Percentiles rank a stretch among this genome's conserved stretches.
Evolutionary conservation across 2,329 filamentous ascomycete species (phyloP).

Genomic region (Colletotrichum kahawae): DNA sequence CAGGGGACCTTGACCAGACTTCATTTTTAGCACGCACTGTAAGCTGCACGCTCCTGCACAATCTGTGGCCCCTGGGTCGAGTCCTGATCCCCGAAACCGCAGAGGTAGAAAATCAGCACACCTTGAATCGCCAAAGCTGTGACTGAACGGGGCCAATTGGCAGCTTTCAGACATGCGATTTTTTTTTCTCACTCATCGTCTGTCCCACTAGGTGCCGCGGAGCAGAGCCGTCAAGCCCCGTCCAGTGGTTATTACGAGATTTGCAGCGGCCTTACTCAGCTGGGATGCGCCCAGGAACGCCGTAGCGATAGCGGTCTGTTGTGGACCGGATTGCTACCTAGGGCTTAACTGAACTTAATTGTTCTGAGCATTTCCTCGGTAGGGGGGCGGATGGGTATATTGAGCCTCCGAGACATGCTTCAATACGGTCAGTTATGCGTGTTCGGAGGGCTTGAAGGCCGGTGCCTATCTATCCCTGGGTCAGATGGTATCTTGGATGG

Average conservation of each 20-base stretch:
- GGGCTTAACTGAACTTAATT: neutral
- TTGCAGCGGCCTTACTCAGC: slow-evolving; percentile 16
- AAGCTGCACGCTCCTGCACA: neutral
- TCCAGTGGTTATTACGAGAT: slow-evolving; percentile 14
- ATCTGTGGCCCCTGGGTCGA: neutral
- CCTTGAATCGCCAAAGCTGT: neutral
- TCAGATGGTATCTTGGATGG: neutral
- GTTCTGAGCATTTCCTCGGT: neutral
- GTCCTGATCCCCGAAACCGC: slow-evolving; percentile 3
- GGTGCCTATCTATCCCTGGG: neutral
- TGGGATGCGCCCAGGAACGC: slow-evolving; percentile 2
- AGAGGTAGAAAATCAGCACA: neutral
- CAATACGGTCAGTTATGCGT: neutral
- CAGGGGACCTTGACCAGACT: neutral
- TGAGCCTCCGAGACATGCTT: neutral
- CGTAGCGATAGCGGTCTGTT: neutral
- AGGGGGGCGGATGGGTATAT: neutral
- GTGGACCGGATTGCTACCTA: neutral
- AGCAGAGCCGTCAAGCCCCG: neutral
- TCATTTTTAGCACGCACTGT: neutral
- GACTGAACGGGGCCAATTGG: neutral
- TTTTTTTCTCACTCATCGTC: neutral
- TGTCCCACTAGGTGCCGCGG: neutral
- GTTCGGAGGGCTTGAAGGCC: neutral
- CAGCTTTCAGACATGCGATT: neutral